Evolutionary conservation across 2,329 filamentous ascomycete species (phyloP).

Genomic region (Colletotrichum sp.): DNA sequence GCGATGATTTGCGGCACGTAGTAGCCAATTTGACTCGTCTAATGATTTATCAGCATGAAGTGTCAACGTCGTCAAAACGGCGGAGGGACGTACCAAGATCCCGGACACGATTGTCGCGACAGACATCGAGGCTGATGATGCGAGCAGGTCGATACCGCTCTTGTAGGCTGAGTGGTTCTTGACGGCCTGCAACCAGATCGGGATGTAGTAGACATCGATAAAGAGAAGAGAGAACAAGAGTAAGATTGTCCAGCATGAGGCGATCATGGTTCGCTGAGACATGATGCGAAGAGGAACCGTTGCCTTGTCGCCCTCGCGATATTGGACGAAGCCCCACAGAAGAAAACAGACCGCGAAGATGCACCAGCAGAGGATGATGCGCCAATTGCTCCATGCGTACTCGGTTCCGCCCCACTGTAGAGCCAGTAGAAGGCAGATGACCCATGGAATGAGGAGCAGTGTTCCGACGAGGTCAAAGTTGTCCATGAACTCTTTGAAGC

Average conservation of each 20-base stretch:
- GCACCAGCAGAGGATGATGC: slow-evolving; percentile 54
- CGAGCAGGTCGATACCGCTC: slow-evolving; percentile 38
- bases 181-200: neutral
- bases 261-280: slow-evolving; percentile 22
- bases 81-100: neutral
- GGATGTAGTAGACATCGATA: neutral
- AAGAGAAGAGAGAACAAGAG: neutral
- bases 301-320: slow-evolving; percentile 54
- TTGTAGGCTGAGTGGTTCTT: neutral
- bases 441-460: neutral
- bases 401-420: neutral
- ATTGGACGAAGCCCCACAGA: slow-evolving; percentile 58
- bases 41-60: neutral
- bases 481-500: slow-evolving; percentile 31
- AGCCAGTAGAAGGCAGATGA: neutral
- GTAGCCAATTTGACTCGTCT: slow-evolving; percentile 17
- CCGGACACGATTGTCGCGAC: neutral
- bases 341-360: slow-evolving; percentile 55
- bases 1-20: slow-evolving; percentile 20
- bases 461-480: slow-evolving; percentile 27
- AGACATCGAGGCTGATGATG: slow-evolving; percentile 52
- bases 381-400: slow-evolving; percentile 33
- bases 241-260: neutral
- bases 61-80: too few relatives aligned
- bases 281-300: slow-evolving; percentile 56